These are phyloP conservation scores for Gloeopeniophorella convolvens DNA, from an alignment of 768 basidiomycete species.

Conservation along the genomic window DNA sequence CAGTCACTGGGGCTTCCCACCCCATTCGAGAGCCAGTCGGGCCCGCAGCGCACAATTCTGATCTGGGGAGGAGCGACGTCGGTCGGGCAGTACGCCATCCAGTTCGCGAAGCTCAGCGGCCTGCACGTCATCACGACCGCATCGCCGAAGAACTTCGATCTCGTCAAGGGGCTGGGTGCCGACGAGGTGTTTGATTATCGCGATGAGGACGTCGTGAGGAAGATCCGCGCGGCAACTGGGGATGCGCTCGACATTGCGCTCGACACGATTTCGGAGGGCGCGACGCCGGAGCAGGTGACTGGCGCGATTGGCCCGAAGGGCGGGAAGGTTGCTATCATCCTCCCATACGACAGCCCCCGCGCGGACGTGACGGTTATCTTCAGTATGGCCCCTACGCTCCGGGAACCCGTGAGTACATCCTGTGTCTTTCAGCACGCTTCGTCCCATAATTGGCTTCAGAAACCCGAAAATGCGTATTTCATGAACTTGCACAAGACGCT, in stretches of 20 bases:
- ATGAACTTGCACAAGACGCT: slow-evolving; percentile 21
- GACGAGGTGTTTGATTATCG: slow-evolving; percentile 29
- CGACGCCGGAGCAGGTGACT: slow-evolving; percentile 6
- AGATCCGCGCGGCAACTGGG: slow-evolving; percentile 23
- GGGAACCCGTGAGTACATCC: neutral
- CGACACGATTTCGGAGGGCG: slow-evolving; percentile 20
- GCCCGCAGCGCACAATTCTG: neutral
- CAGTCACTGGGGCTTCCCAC: slow-evolving; percentile 12
- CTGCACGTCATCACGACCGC: slow-evolving; percentile 32
- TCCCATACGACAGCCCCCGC: slow-evolving; percentile 5
- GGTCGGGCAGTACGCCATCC: slow-evolving; percentile 31
- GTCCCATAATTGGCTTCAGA: neutral
- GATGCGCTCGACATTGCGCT: slow-evolving; percentile 18
- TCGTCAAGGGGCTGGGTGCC: slow-evolving; percentile 33
- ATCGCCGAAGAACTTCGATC: slow-evolving; percentile 30
- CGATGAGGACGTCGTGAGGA: slow-evolving; percentile 23
- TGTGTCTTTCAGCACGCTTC: no score
- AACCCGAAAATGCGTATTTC: slow-evolving; percentile 22
- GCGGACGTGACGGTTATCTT: neutral
- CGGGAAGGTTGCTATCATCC: slow-evolving; percentile 12
- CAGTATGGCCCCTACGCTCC: neutral
- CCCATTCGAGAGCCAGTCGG: neutral
- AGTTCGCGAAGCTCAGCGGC: slow-evolving; percentile 29
- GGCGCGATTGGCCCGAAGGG: slow-evolving; percentile 15
- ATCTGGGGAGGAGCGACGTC: slow-evolving; percentile 24